phyloP scores from a whole-genome alignment of 306 rosid genomes.

The Cicer arietinum region DNA sequence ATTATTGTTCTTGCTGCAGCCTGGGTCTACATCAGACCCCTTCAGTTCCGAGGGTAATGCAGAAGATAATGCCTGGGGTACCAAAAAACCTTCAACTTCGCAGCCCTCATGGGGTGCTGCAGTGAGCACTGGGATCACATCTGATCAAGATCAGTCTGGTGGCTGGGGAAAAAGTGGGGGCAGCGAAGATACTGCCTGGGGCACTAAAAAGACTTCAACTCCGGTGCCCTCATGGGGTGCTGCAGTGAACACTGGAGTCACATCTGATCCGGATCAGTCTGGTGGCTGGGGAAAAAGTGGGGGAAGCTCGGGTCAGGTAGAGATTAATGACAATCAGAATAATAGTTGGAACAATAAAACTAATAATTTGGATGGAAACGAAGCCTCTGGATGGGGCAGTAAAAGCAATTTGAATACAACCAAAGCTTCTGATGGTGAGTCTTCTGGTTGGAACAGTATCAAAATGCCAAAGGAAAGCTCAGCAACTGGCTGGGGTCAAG shows the following conservation, averaged over 20 bases:
- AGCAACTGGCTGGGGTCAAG: too few relatives aligned
- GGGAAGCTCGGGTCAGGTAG: constrained; percentile 51
- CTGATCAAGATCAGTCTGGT: constrained; percentile 51
- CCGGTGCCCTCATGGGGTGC: constrained; percentile 75
- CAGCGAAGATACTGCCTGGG: constrained; percentile 63
- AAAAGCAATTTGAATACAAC: too few relatives aligned
- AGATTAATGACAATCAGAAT: constrained; percentile 36
- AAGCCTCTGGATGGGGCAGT: background rate
- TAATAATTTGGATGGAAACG: constrained; percentile 20
- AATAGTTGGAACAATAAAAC: constrained; percentile 40
- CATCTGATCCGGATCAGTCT: constrained; percentile 51
- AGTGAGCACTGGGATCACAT: constrained; percentile 40
- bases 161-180: constrained; percentile 62
- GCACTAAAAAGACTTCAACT: constrained; percentile 53
- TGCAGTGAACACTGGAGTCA: constrained; percentile 46
- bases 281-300: constrained; percentile 63
- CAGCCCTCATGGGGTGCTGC: constrained; percentile 77
- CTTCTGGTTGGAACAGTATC: constrained; percentile 45
- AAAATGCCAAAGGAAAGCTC: background rate
- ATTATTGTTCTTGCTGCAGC: constrained; percentile 48
- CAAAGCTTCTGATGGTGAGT: background rate
- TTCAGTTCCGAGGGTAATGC: constrained; percentile 52
- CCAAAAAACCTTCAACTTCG: constrained; percentile 54
- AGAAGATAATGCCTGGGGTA: constrained; percentile 70
- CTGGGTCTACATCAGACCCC: constrained; percentile 60